Conservation (phyloP, 352 stramenopile genomes). For the Aphanomyces stellatus region DNA sequence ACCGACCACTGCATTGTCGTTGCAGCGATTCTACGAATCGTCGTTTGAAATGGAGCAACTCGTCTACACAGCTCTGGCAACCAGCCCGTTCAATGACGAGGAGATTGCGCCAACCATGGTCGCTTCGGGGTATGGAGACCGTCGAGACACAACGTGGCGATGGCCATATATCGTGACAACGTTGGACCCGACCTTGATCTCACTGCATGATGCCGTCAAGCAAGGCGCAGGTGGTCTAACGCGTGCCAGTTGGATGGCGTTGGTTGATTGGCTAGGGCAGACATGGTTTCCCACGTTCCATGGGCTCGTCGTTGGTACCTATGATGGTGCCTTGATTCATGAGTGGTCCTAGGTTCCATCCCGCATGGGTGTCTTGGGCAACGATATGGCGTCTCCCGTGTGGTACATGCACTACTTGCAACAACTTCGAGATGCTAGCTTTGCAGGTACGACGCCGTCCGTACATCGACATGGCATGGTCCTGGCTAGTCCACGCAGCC, state of each 20-base stretch:
- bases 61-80: background rate
- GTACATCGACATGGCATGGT: no score
- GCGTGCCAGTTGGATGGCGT: slow-evolving; percentile 33
- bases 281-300: slow-evolving; percentile 59
- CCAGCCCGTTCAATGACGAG: background rate
- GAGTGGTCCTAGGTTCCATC: background rate
- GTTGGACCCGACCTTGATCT: slow-evolving; percentile 41
- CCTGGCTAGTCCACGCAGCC: slow-evolving; percentile 57
- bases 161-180: slow-evolving; percentile 79
- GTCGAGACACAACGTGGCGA: slow-evolving; percentile 36
- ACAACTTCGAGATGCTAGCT: slow-evolving; percentile 44
- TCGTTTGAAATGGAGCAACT: slow-evolving; percentile 10
- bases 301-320: slow-evolving; percentile 22
- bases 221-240: slow-evolving; percentile 38
- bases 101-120: background rate
- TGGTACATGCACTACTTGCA: slow-evolving; percentile 80
- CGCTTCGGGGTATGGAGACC: background rate
- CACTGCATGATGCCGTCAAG: slow-evolving; percentile 45
- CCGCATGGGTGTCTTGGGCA: background rate
- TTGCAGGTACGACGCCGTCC: slow-evolving; percentile 72
- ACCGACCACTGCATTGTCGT: background rate
- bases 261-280: slow-evolving; percentile 50
- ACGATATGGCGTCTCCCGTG: slow-evolving; percentile 17
- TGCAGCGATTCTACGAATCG: slow-evolving; percentile 3
- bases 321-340: background rate